Base-by-base conservation (phyloP, 495 filamentous ascomycete genomes). In the Podospora pseudocomata region DNA sequence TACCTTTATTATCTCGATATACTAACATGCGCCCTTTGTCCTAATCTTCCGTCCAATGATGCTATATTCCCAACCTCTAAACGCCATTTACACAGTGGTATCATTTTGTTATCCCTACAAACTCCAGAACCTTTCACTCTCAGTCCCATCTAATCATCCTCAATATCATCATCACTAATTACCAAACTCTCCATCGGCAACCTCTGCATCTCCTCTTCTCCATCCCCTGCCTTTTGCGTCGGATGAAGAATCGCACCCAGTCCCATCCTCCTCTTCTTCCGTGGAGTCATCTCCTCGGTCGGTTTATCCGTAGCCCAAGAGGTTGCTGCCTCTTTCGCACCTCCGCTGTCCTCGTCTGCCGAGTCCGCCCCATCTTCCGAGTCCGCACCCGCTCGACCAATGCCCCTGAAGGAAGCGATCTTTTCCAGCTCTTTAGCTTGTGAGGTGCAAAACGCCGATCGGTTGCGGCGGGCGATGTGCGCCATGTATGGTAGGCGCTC, bases 161-260 rank as follows among this genome's bases (percentile, higher is more conserved):
- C 92, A 78, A 99, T 98, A 84, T 99, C 95, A 83, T 99, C 95
- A 76, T 98, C 94, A 73, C 90, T 93, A 57, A 98, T 80, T 64
- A 93, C 86, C 67, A 96, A 75, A 63, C 87, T 89, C 77, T 89
- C 86, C 58, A 86, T 82, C 65, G 81, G 79, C 57, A 82, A 79
- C 20, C 82, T 78, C 4, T 78, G 28, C 44, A 67, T 65, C 65
- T 68, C 68, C 56, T 70, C 59, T 39, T 30, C 67, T 63, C 49
- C 65, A 23, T 70, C 55, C 16, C n/a, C 70, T 55, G 56, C 75
- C 70, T 27, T 68, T 23, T 59, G 57, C 6, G 73, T 62, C 23
- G 65, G 75, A 57, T 68, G 76, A 49, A 75, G 64, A 16, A 76
- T 76, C 5, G 74, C 76, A 1, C 71, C 75, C 19, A 76, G 70